A percentile compares a stretch with the other conserved stretches of the same genome.
Evolutionary conservation across 805 yeast genomes (phyloP).

Genomic region (Kodamaea fukazawae): DNA sequence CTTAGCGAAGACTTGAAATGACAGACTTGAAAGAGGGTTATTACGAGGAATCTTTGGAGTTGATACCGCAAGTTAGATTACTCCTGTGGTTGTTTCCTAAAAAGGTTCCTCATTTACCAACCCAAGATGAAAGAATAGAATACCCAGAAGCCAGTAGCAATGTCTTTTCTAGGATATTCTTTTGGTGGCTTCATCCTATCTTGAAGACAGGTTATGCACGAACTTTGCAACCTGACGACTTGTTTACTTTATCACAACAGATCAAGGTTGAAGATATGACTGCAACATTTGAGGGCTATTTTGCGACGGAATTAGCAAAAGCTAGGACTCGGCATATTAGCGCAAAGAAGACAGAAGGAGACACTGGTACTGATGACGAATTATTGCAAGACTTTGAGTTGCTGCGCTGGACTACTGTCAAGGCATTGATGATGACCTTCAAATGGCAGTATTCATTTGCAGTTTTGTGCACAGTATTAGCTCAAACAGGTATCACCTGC

Average conservation of each 20-base stretch:
- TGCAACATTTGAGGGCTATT: constrained; percentile 20
- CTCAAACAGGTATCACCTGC: constrained; percentile 26
- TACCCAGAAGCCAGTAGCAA: constrained; percentile 45
- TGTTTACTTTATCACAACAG: constrained; percentile 26
- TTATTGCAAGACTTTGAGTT: constrained; percentile 4
- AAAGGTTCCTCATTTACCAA: constrained; percentile 49
- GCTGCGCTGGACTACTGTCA: constrained; percentile 8
- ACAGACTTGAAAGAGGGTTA: no score
- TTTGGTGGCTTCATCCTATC: constrained; percentile 69
- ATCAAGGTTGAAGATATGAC: constrained; percentile 33
- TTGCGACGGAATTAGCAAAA: constrained; percentile 9
- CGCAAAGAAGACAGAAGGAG: constrained; percentile 24
- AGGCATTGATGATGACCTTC: constrained; percentile 26
- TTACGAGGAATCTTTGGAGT: neutral
- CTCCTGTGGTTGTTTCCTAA: constrained; percentile 33
- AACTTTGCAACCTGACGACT: constrained; percentile 62
- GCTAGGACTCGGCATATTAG: constrained; percentile 18
- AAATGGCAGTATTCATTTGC: constrained; percentile 24
- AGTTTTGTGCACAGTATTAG: constrained; percentile 19
- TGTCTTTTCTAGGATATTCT: constrained; percentile 39
- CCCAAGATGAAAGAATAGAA: constrained; percentile 44
- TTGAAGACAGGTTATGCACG: constrained; percentile 68
- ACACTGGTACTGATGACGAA: constrained; percentile 4
- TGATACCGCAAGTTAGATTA: constrained; percentile 27
- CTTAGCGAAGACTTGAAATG: no score